These are phyloP conservation scores for Eremothecium cymbalariae DNA, from an alignment of 1,139 yeast species.

Conservation along the genomic window DNA sequence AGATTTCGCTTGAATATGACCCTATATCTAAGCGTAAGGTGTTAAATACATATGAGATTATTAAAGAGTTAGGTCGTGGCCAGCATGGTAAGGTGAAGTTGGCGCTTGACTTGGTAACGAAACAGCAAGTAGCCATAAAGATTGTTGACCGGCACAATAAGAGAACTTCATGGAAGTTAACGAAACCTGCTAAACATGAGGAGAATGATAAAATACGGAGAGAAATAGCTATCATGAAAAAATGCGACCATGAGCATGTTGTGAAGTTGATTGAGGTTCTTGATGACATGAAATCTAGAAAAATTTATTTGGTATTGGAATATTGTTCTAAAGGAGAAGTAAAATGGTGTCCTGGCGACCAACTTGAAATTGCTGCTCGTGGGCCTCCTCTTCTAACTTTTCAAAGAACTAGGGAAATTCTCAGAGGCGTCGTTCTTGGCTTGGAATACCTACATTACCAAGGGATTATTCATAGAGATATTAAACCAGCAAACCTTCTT, in stretches of 20 bases:
- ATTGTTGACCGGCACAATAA: constrained; percentile 65
- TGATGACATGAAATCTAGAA: constrained; percentile 76
- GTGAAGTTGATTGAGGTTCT: constrained; percentile 81
- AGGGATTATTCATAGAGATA: constrained; percentile 93
- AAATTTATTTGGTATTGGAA: constrained; percentile 85
- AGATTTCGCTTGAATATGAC: constrained; percentile 77
- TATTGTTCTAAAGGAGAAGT: constrained; percentile 91
- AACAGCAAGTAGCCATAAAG: constrained; percentile 82
- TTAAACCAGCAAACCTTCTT: constrained; percentile 89
- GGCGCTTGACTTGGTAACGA: constrained; percentile 64
- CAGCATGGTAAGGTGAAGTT: constrained; percentile 96
- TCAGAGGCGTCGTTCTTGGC: constrained; percentile 83
- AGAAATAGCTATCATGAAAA: constrained; percentile 94
- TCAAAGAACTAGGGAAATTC: constrained; percentile 57
- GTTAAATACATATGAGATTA: constrained; percentile 82
- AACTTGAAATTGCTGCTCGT: constrained; percentile 39
- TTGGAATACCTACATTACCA: constrained; percentile 87
- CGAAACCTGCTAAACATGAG: constrained; percentile 12
- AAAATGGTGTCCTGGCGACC: constrained; percentile 49
- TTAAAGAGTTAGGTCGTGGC: constrained; percentile 84
- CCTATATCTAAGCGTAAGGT: constrained; percentile 79
- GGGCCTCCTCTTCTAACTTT: constrained; percentile 58
- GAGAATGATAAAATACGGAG: constrained; percentile 57
- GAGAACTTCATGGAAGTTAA: constrained; percentile 20
- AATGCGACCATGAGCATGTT: constrained; percentile 84